phyloP scores from a whole-genome alignment of 2,329 filamentous ascomycete species.

The Fusarium ramigenum region DNA sequence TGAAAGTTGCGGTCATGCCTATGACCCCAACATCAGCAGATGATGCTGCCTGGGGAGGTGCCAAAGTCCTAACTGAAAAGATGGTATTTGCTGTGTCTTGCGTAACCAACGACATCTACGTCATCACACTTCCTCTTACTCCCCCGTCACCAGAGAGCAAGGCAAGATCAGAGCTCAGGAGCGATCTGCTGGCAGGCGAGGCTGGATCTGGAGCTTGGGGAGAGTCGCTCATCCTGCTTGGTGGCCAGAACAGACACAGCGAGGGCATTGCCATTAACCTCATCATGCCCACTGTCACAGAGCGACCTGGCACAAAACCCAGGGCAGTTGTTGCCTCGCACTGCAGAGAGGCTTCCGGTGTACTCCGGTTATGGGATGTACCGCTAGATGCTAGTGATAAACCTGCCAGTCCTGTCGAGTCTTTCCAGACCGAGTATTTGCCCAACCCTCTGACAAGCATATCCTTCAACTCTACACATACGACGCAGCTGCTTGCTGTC shows the following conservation, averaged over 20 bases:
- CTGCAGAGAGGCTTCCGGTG: conserved; percentile 67
- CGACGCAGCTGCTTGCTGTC: conserved; percentile 67
- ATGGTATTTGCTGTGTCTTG: conserved; percentile 71
- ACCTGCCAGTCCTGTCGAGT: conserved; percentile 48
- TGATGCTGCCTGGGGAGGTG: conserved; percentile 58
- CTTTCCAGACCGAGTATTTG: conserved; percentile 70
- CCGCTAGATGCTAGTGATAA: conserved; percentile 55
- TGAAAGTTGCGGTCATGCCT: conserved; percentile 66
- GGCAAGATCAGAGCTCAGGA: conserved; percentile 61
- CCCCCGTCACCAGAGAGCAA: conserved; percentile 70
- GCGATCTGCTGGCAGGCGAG: conserved; percentile 60
- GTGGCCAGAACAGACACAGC: conserved; percentile 62
- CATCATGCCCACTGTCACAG: conserved; percentile 54
- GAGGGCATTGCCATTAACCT: conserved; percentile 66
- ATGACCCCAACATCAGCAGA: conserved; percentile 59
- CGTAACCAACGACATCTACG: conserved; percentile 64
- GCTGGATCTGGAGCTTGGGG: conserved; percentile 72
- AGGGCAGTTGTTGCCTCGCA: conserved; percentile 68
- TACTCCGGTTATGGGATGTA: conserved; percentile 67
- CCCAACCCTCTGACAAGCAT: conserved; percentile 63
- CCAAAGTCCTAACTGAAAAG: conserved; percentile 61
- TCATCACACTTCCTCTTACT: conserved; percentile 68
- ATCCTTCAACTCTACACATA: conserved; percentile 68
- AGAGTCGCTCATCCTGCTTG: conserved; percentile 64
- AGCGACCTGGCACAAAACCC: conserved; percentile 48